Conservation (phyloP, 768 basidiomycete genomes). For the Tephrocybe sp. region DNA sequence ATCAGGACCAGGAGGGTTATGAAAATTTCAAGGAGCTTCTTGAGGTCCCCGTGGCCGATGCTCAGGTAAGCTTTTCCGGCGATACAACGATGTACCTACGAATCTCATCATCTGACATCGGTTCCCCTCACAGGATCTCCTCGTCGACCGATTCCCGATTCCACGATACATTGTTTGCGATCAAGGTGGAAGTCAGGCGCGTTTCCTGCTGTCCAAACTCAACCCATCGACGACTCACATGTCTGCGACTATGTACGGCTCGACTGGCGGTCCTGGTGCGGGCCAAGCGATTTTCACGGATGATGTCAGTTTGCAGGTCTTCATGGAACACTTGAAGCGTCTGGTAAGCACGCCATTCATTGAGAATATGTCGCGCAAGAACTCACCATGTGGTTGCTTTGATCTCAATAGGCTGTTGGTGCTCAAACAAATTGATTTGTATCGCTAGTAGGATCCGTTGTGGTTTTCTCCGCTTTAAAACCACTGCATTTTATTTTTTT, state of each 20-base stretch:
- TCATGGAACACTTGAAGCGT: constrained; percentile 96
- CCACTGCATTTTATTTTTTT: not conserved
- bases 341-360: constrained; percentile 50
- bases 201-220: constrained; percentile 94
- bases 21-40: constrained; percentile 97
- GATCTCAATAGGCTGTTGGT: constrained; percentile 51
- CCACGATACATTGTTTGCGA: constrained; percentile 98
- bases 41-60: constrained; percentile 82
- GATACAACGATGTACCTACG: not conserved
- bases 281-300: constrained; percentile 98
- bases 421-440: constrained; percentile 58
- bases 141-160: constrained; percentile 94
- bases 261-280: constrained; percentile 55
- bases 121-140: constrained; percentile 69
- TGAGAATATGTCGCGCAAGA: not conserved
- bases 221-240: constrained; percentile 99
- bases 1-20: constrained; percentile 98
- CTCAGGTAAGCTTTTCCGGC: constrained; percentile 53
- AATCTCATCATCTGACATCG: not conserved
- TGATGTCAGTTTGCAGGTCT: constrained; percentile 95
- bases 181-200: constrained; percentile 95
- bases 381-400: constrained; percentile 2
- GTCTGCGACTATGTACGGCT: constrained; percentile 89
- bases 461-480: not conserved
- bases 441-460: not conserved